Conservation (phyloP, 306 rosid species). For the Canavalia gladiata region DNA sequence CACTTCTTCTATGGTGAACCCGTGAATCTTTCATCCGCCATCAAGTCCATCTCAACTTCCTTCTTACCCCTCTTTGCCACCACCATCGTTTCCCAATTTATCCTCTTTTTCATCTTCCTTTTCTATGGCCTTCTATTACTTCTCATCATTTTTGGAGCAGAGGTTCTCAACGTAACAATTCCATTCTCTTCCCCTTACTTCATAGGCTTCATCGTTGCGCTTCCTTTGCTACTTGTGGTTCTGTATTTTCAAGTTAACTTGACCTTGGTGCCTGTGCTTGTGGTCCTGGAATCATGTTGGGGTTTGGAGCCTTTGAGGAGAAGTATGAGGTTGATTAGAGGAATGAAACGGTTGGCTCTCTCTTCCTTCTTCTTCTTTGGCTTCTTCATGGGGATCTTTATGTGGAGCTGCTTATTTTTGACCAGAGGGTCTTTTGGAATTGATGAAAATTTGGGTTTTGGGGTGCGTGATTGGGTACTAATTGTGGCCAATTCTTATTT, state of each 20-base stretch:
- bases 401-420: background rate
- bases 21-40: constrained; percentile 57
- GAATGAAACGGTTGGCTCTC: background rate
- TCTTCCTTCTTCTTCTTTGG: background rate
- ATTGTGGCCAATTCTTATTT: accelerated
- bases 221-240: background rate
- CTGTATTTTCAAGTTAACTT: background rate
- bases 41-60: constrained; percentile 53
- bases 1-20: constrained; percentile 64
- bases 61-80: constrained; percentile 63
- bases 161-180: background rate
- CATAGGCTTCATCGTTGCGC: background rate
- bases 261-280: background rate
- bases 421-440: too few species aligned
- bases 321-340: background rate
- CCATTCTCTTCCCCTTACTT: background rate
- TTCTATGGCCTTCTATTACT: constrained; percentile 18
- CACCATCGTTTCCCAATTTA: constrained; percentile 12
- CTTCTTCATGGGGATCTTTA: background rate
- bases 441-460: background rate
- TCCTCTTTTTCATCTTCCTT: background rate
- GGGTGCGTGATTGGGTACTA: background rate
- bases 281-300: constrained; percentile 16
- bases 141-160: background rate
- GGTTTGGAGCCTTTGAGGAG: background rate